Base-by-base conservation (phyloP, 805 yeast species). In the Kazachstania viticola region DNA sequence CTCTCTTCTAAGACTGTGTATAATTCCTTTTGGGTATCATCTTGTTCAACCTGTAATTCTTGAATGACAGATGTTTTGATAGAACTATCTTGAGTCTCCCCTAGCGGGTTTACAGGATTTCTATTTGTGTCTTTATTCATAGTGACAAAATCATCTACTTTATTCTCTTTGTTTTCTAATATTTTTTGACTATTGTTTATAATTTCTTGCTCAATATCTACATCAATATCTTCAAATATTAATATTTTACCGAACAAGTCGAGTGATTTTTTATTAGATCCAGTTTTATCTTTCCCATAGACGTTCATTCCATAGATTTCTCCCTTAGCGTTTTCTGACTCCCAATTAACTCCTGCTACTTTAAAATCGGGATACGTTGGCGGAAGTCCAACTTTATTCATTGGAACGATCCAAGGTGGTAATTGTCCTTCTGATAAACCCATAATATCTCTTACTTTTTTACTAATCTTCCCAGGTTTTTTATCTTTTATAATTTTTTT, bases 371-470 rank as follows among this genome's bases (percentile, higher is more conserved):
- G 75, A 55, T 83, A 87, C 14, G 84, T 67, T 0, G 95, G 95
- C 0, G 97, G 95, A 17, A 79, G 73, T 0, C 96, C 96, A 11
- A 70, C 45, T 34, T 69, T 63, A 32, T 66, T 67, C 81, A 87
- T 77, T 23, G 69, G 68, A 3, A 64, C 53, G 15, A 77, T 64
- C 96, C 96, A 88, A 0, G 95, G 95, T 2, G 85, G 84, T 5
- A 76, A 66, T 4, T 48, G 51, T 1, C 63, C 68, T 5, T 67
- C 69, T 0, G 72, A 65, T 44, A 85, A 61, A 0, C 81, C 85
- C 43, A 88, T 56, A 0, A 94, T 95, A 2, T 60, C 56, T 27
- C 75, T 55, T n/a, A 88, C 62, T 14, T 67, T 69, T 4, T 53
- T 44, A n/a, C 85, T 73, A 3, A 85, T 48, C 11, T 55, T 58